Base-by-base conservation (phyloP, 306 rosid species). In the Dalbergia cochinchinensis region DNA sequence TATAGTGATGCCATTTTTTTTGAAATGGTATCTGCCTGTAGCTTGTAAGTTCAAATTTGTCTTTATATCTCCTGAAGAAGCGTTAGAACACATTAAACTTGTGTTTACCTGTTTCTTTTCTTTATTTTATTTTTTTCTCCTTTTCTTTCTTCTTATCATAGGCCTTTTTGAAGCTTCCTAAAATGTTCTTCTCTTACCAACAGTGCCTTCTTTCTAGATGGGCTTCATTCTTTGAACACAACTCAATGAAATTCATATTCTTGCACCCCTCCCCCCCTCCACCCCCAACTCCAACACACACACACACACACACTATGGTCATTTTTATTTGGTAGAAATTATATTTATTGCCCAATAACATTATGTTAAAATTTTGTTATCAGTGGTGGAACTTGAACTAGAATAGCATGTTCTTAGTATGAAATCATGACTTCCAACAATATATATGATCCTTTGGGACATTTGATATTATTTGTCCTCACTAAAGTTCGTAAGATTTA, bases 11-110 rank as follows among this genome's bases (percentile, higher is more conserved):
- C 97, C 80, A 86, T 87, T 81, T 85, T 82, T 86, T 94, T 92
- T 66, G 99, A 94, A 85, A 81, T 94, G 88, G 83, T 92, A 88
- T 92, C 94, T 34, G 97, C 99, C 44, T 94, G 99, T 86, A 91
- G 99, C 89, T 69, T 90, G 99, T 94, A 83, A 91, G 97, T 79
- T 77, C 41, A 60, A 53, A 55, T 60, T 78, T 80, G 12, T 65
- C 45, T 39, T 15, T 20, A 10, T 54, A 11, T 73, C 51, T 84
- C 48, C 55, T 15, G 15, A 34, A 11, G 65, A 77, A 70, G 8
- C 59, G 41, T 19, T 71, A 59, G 39, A 64, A 60, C 35, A 16
- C 62, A 20, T 22, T 58, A 67, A 37, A 70, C 19, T 11, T 80
- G 33, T 35, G 59, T 51, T 71, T 77, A 57, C 69, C 33, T 26